Base-by-base conservation (phyloP, 768 basidiomycete genomes). In the Hypholoma fasciculare region DNA sequence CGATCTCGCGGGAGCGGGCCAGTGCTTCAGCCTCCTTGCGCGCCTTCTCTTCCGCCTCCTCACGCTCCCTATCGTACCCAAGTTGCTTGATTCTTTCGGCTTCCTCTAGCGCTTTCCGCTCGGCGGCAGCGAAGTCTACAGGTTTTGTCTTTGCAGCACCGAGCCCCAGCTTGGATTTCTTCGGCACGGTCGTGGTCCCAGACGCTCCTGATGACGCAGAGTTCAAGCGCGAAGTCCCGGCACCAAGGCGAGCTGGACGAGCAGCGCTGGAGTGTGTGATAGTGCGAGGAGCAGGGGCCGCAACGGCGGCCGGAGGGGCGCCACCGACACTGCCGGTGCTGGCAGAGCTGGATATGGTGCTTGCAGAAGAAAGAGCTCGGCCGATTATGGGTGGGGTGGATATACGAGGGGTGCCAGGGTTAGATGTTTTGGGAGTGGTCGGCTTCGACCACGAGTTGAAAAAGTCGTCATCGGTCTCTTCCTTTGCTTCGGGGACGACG, bases 401-500 rank as follows among this genome's bases (percentile, higher is more conserved):
- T 19, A 78, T 71, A 37, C 82, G 74, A 4, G 82, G 76, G 3
- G 85, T 76, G n/a, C 82, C 72, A 11, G 87, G 73, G 4, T 79
- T 67, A 13, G 83, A 79, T 1, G 82, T 61, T 68, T 82, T 85
- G 4, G 83, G 81, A 7, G 83, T 82, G 36, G 79, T 74, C 1
- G 92, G 89, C 70, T 96, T 96, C 61, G 96, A 94, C 96, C 96
- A 98, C 26, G 92, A 90, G 48, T 92, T 87, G 76, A 98, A 99
- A 74, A 99, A 99, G 70, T 98, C 96, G 8, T 97, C 96, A 52
- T 94, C 94, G 0, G 76, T 74, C 44, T 80, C 78, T 59, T 70
- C 69, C 54, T 74, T 77, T 30, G 66, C 72, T n/a, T 81, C 69
- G 8, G 78, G 43, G 4, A 76, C 60, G 43, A 75, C 65, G 7